phyloP scores from a whole-genome alignment of 257 asterid genomes.

The Primulina eburnea region DNA sequence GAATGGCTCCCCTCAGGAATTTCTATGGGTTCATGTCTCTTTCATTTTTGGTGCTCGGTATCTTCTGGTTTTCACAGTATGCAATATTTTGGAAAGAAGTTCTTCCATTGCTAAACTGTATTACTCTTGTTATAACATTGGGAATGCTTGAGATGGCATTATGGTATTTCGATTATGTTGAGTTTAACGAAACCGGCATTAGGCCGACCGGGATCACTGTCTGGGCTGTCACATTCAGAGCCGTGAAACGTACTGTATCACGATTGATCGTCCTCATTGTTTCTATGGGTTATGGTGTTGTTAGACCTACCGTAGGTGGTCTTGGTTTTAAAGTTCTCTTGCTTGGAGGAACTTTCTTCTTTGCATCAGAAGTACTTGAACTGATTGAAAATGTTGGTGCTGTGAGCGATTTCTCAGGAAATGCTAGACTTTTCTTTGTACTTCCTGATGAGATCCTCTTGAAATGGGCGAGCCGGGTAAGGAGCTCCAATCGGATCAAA shows the following conservation, averaged over 20 bases:
- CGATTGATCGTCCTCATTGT: conserved; percentile 76
- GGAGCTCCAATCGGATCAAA: no score
- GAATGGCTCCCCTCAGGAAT: conserved; percentile 96
- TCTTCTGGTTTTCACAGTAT: conserved; percentile 94
- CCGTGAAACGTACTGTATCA: conserved; percentile 84
- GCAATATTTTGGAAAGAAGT: conserved; percentile 92
- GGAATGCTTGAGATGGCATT: conserved; percentile 94
- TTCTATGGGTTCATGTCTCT: conserved; percentile 88
- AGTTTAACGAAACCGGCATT: conserved; percentile 81
- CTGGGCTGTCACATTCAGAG: conserved; percentile 94
- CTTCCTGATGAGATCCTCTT: no score
- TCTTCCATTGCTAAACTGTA: conserved; percentile 80
- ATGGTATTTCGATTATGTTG: conserved; percentile 94
- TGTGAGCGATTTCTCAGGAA: conserved; percentile 87
- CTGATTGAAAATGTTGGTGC: conserved; percentile 88
- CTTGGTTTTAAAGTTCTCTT: conserved; percentile 83
- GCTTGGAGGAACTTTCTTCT: conserved; percentile 88
- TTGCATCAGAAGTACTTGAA: conserved; percentile 86
- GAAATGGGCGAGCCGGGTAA: no score
- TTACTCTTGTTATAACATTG: conserved; percentile 79
- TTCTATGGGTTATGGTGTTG: conserved; percentile 98
- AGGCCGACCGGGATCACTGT: conserved; percentile 86
- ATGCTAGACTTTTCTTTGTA: conserved; percentile 76
- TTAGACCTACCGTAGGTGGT: conserved; percentile 93
- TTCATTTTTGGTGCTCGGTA: conserved; percentile 73